Conservation (phyloP, 441 rosid genomes). For the Gossypium trilobum region DNA sequence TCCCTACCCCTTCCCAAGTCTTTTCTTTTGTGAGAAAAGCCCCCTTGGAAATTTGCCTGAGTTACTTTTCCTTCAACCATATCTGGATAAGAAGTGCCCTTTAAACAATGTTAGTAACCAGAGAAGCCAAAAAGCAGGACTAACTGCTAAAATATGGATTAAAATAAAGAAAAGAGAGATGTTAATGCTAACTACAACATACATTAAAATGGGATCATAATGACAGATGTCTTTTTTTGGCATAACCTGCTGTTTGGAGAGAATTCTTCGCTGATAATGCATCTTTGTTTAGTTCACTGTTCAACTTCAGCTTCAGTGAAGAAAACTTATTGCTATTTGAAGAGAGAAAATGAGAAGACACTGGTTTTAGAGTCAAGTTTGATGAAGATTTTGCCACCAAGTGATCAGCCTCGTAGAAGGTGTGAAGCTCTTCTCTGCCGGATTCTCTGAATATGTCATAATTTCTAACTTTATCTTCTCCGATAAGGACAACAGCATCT, state of each 20-base stretch:
- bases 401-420: conserved; percentile 43
- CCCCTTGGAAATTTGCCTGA: conserved; percentile 26
- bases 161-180: conserved; percentile 6
- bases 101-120: conserved; percentile 16
- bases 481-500: conserved; percentile 22
- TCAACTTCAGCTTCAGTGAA: conserved; percentile 27
- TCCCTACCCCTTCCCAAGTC: conserved; percentile 26
- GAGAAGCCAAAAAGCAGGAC: conserved; percentile 6
- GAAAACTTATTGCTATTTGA: conserved; percentile 32
- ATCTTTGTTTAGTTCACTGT: conserved; percentile 25
- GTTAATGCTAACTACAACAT: conserved; percentile 6
- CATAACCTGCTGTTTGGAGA: conserved; percentile 43
- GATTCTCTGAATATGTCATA: conserved; percentile 29
- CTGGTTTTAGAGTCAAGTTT: conserved; percentile 28
- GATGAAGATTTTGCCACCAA: conserved; percentile 25
- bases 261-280: conserved; percentile 29
- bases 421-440: conserved; percentile 50
- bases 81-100: conserved; percentile 30
- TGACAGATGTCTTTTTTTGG: conserved; percentile 17
- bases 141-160: not conserved
- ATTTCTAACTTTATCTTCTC: conserved; percentile 19
- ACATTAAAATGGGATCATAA: conserved; percentile 1
- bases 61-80: conserved; percentile 27
- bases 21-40: conserved; percentile 26
- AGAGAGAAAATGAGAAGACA: conserved; percentile 32